phyloP scores from a whole-genome alignment of 192 early-diverging fungal genomes.

The Linnemannia hyalina region DNA sequence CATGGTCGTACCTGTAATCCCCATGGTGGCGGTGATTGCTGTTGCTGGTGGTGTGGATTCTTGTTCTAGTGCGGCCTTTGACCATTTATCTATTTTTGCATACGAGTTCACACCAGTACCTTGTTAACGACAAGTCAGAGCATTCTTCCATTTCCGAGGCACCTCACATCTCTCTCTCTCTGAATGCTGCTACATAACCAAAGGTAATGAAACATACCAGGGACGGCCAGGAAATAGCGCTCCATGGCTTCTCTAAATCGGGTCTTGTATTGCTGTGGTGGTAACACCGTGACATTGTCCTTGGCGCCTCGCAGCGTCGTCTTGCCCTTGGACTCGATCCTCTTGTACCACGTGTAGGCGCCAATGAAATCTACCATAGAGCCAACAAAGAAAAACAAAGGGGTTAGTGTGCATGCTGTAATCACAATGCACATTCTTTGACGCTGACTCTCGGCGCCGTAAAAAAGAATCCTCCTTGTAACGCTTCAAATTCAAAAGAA shows the following conservation, averaged over 20 bases:
- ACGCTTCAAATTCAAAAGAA: not conserved
- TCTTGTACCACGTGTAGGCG: constrained; percentile 98
- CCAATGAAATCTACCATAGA: constrained; percentile 87
- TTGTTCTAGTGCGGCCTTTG: constrained; percentile 43
- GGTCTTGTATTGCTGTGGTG: constrained; percentile 93
- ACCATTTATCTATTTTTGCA: constrained; percentile 44
- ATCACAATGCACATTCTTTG: not conserved
- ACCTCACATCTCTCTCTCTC: not conserved
- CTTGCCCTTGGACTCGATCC: constrained; percentile 85
- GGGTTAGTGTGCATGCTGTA: not conserved
- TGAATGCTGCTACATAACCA: not conserved
- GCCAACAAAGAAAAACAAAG: not conserved
- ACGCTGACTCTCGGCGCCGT: not conserved
- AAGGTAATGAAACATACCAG: constrained; percentile 62
- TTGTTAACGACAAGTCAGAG: not conserved
- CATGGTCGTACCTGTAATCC: not conserved
- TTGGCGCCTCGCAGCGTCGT: constrained; percentile 76
- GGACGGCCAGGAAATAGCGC: constrained; percentile 87
- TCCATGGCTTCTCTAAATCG: constrained; percentile 93
- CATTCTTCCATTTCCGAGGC: not conserved
- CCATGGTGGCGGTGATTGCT: not conserved
- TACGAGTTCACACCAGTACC: not conserved
- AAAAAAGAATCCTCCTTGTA: not conserved
- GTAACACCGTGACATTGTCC: constrained; percentile 90
- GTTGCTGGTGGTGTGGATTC: not conserved